Conservation (phyloP, 495 filamentous ascomycete species). For the Terfezia claveryi region DNA sequence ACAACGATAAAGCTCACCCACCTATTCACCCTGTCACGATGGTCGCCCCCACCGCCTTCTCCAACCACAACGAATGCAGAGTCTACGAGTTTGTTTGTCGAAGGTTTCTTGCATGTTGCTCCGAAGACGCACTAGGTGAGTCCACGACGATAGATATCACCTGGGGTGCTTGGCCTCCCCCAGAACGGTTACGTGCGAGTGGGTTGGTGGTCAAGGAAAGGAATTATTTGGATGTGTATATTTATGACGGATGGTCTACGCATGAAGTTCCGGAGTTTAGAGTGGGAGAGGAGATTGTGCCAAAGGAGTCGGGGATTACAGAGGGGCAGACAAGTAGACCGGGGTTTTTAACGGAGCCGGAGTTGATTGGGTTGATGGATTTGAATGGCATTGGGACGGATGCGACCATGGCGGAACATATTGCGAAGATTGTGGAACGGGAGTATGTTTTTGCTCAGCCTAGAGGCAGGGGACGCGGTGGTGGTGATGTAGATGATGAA, state of each 20-base stretch:
- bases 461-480: constrained; percentile 22
- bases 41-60: constrained; percentile 38
- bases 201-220: constrained; percentile 69
- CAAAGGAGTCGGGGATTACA: constrained; percentile 67
- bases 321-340: constrained; percentile 74
- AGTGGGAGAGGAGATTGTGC: constrained; percentile 59
- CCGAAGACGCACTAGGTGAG: constrained; percentile 72
- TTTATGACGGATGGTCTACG: constrained; percentile 90
- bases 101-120: constrained; percentile 88
- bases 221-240: constrained; percentile 89
- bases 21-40: constrained; percentile 87
- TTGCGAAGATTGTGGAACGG: constrained; percentile 77
- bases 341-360: constrained; percentile 77
- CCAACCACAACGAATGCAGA: constrained; percentile 38
- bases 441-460: constrained; percentile 51
- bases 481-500: constrained; percentile 11
- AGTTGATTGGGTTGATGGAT: constrained; percentile 96
- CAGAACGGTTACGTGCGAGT: constrained; percentile 54
- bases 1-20: constrained; percentile 92
- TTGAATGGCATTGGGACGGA: constrained; percentile 96
- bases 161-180: constrained; percentile 37
- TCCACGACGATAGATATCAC: constrained; percentile 62
- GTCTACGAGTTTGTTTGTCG: constrained; percentile 91
- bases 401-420: constrained; percentile 97
- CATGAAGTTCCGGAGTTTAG: constrained; percentile 59